A percentile compares a stretch with the other conserved stretches of the same genome.
phyloP scores from a whole-genome alignment of 345 rosid genomes.

The Pelargonium nanum region DNA sequence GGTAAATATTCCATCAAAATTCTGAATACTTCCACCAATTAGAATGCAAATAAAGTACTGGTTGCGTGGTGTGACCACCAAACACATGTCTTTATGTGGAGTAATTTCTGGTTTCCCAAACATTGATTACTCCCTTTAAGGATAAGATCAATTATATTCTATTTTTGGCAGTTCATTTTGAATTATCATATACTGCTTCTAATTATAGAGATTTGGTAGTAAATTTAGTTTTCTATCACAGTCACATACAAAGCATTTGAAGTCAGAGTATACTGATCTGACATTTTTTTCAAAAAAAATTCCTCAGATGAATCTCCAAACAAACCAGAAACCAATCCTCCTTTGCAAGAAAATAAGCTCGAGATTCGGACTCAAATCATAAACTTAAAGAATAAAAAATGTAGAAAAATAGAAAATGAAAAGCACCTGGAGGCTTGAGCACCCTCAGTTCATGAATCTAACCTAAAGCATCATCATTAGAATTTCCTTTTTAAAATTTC shows the following conservation, averaged over 20 bases:
- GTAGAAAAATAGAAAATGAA: no score
- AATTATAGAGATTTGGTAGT: not conserved
- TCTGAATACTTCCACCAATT: no score
- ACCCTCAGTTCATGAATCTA: not conserved
- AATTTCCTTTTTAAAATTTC: no score
- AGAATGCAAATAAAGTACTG: not conserved
- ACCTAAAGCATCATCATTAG: no score
- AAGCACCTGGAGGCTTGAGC: not conserved
- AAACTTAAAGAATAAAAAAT: no score
- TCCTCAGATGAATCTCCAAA: not conserved
- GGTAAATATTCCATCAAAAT: not conserved
- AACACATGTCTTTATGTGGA: not conserved
- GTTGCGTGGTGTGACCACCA: no score
- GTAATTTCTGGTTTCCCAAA: no score
- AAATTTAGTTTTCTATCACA: not conserved
- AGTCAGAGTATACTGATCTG: no score
- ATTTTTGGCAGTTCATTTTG: no score
- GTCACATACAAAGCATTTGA: not conserved
- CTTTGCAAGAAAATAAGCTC: no score
- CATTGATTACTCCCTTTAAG: not conserved
- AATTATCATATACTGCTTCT: not conserved
- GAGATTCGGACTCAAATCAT: no score
- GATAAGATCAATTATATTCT: not conserved
- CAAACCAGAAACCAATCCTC: not conserved
- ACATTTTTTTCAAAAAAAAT: no score